A percentile compares a stretch with the other conserved stretches of the same genome.
Evolutionary conservation across 306 rosid genomes (phyloP).

Genomic region (Fragaria iinumae): DNA sequence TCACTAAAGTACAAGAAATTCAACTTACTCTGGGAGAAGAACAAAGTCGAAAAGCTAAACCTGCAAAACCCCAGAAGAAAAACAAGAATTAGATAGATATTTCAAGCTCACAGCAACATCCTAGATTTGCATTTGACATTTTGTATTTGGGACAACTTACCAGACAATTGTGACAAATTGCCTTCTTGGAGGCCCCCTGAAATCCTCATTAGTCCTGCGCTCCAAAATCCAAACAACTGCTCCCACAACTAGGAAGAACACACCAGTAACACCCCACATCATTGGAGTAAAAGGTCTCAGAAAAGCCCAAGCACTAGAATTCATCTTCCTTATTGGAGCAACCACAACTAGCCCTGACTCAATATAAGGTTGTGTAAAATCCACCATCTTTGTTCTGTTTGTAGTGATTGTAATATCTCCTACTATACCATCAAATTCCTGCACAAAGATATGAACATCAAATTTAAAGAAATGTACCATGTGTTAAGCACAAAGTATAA

Average conservation of each 20-base stretch:
- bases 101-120: constrained; percentile 36
- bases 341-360: constrained; percentile 76
- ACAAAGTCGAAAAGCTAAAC: constrained; percentile 77
- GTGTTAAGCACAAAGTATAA: not conserved
- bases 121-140: not conserved
- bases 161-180: constrained; percentile 39
- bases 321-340: constrained; percentile 42
- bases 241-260: constrained; percentile 63
- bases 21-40: constrained; percentile 34
- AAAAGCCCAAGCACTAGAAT: constrained; percentile 32
- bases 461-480: not conserved
- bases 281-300: constrained; percentile 44
- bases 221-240: constrained; percentile 74
- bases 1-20: not conserved
- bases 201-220: constrained; percentile 68
- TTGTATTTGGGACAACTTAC: constrained; percentile 19
- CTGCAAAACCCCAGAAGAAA: constrained; percentile 36
- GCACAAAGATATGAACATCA: not conserved
- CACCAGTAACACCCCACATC: constrained; percentile 70
- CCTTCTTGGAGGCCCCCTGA: constrained; percentile 63
- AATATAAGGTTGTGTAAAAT: constrained; percentile 29
- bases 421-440: constrained; percentile 25
- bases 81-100: constrained; percentile 2
- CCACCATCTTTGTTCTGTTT: constrained; percentile 27
- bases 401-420: constrained; percentile 31